A percentile compares a stretch with the other conserved stretches of the same genome.
Conservation (phyloP, 1,284 basidiomycete species). For the Irpex rosettiformis region DNA sequence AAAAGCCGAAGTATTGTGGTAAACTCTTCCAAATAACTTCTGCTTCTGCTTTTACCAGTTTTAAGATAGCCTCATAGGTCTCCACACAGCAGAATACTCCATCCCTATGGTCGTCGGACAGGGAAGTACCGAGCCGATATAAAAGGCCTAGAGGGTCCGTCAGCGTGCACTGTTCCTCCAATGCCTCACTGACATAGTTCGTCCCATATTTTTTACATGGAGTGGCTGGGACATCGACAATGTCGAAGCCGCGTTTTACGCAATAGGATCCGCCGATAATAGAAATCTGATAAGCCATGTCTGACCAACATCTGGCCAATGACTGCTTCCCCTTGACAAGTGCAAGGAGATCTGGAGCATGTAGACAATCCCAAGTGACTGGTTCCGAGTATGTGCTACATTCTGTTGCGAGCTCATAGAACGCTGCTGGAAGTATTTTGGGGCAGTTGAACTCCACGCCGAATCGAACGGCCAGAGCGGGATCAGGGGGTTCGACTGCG, state of each 20-base stretch:
- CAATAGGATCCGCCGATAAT: neutral
- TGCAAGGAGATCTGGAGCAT: neutral
- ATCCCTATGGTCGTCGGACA: no score
- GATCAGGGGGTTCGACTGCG: conserved; percentile 1
- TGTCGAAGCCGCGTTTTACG: neutral
- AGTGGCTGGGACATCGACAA: no score
- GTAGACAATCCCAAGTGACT: neutral
- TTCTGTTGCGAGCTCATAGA: neutral
- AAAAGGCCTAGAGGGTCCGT: no score
- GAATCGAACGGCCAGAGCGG: neutral
- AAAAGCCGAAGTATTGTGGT: no score
- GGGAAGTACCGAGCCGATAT: no score
- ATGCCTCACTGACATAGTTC: no score
- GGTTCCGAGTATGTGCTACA: neutral
- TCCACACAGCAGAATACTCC: no score
- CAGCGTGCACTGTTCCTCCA: no score
- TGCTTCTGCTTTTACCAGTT: no score
- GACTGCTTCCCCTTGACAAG: neutral
- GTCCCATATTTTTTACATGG: no score
- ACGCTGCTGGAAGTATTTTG: neutral
- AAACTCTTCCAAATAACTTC: no score
- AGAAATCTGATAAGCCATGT: neutral
- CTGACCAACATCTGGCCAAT: neutral
- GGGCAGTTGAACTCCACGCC: neutral
- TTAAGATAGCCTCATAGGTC: no score